phyloP scores from a whole-genome alignment of 352 stramenopile genomes.

The Aphanomyces invadans region DNA sequence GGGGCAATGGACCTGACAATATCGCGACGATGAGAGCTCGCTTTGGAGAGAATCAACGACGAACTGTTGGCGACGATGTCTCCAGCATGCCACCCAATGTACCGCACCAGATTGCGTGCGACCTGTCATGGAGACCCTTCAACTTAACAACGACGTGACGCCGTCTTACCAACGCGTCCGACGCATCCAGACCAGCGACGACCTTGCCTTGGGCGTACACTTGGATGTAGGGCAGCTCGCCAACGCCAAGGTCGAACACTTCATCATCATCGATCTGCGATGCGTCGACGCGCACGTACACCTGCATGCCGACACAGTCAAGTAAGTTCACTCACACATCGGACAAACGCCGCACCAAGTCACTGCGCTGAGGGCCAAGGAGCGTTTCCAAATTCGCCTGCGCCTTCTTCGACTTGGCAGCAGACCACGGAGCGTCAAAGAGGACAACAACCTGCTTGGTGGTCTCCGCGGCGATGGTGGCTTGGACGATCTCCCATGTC shows the following conservation, averaged over 20 bases:
- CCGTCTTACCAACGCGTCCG: conserved; percentile 46
- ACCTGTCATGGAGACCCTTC: neutral
- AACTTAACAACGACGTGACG: neutral
- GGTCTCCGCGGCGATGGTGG: neutral
- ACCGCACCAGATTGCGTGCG: neutral
- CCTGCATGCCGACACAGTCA: conserved; percentile 26
- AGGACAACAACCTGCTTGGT: conserved; percentile 31
- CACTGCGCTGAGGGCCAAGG: conserved; percentile 43
- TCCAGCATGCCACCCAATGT: conserved; percentile 32
- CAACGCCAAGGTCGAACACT: conserved; percentile 29
- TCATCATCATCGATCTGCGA: conserved; percentile 39
- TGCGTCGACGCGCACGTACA: conserved; percentile 37
- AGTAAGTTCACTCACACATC: too few species aligned
- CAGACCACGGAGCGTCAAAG: conserved; percentile 29
- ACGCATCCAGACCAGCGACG: conserved; percentile 41
- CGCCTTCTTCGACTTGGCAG: conserved; percentile 43
- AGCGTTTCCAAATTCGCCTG: conserved; percentile 48
- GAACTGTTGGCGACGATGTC: conserved; percentile 11
- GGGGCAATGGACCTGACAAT: conserved; percentile 47
- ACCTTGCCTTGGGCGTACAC: conserved; percentile 38
- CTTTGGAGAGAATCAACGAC: neutral
- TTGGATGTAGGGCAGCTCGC: conserved; percentile 15
- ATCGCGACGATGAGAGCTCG: conserved; percentile 30
- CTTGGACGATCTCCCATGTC: neutral
- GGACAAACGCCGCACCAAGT: conserved; percentile 30